A percentile compares a stretch with the other conserved stretches of the same genome.
Conservation (phyloP, 2,329 filamentous ascomycete species). For the Alternaria rosae region DNA sequence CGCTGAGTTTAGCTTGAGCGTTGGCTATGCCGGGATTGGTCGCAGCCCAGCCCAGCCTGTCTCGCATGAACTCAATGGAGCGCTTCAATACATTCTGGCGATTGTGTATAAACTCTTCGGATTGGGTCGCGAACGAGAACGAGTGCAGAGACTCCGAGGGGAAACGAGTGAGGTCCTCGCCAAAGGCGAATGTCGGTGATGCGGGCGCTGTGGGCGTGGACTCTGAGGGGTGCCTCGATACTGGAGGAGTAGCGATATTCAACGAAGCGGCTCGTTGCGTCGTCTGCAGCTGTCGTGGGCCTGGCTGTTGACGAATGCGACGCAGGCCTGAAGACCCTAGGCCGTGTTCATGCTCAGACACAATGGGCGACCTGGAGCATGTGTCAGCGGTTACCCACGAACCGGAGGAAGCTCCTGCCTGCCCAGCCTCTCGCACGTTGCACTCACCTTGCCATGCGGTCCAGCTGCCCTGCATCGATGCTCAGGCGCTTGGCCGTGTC, state of each 20-base stretch:
- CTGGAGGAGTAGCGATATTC: conserved; percentile 66
- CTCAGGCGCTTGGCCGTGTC: conserved; percentile 74
- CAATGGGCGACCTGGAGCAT: conserved; percentile 73
- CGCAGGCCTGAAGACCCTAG: conserved; percentile 85
- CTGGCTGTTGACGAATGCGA: conserved; percentile 88
- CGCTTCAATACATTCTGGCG: conserved; percentile 92
- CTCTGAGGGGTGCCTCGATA: conserved; percentile 56
- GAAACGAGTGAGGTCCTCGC: conserved; percentile 90
- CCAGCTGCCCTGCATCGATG: conserved; percentile 74
- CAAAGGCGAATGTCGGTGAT: conserved; percentile 73
- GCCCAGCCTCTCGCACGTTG: not conserved
- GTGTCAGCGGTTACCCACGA: conserved; percentile 20
- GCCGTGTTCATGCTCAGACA: conserved; percentile 87
- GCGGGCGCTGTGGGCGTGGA: conserved; percentile 68
- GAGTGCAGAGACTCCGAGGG: conserved; percentile 96
- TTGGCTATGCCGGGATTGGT: conserved; percentile 78
- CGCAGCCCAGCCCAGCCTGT: conserved; percentile 83
- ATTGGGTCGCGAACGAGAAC: conserved; percentile 96
- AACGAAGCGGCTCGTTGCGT: conserved; percentile 74
- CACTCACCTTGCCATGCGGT: conserved; percentile 76
- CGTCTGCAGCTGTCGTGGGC: conserved; percentile 61
- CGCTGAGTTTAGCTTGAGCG: conserved; percentile 81
- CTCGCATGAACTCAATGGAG: conserved; percentile 95
- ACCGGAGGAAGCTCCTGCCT: conserved; percentile 9
- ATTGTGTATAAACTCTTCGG: conserved; percentile 88